Evolutionary conservation across 805 yeast species (phyloP), one percentile per base, ranked within the genome.

Genomic region (Wickerhamomyces bisporus): DNA sequence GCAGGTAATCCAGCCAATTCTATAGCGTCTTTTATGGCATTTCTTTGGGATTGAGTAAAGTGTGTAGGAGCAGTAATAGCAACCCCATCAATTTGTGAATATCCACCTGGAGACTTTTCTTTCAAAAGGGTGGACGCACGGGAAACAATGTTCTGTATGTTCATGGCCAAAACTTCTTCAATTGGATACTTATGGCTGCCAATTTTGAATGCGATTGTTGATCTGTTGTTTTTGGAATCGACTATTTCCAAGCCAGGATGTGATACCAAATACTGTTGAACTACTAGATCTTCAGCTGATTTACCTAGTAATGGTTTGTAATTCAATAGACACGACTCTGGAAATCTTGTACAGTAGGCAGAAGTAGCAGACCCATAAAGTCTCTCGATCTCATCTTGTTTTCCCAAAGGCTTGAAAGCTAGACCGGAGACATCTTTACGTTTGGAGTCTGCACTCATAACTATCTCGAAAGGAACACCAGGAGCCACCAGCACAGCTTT

Each of bases 401-500:
- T 49, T 47, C 63, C 38, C 23, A 64, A 50, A 1, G 65, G 58
- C 36, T 79, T 73, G 43, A 89, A 68, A 1, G 85, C 80, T 11
- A 93, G 50, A 1, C 94, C 96, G 4, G 89, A 73, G 5, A 80
- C 67, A 52, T 91, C 98, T 58, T 93, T 93, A 41, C 98, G 72
- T 61, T 88, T 86, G 3, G 96, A 82, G 52, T 93, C 98, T 19
- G 86, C 81, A 4, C 97, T 86, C 44, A 93, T 66, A 12, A 93
- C 81, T 29, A 93, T 73, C 53, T 93, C 98, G 55, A 89, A 80
- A 13, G 88, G 83, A 16, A 87, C 79, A 11, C 88, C 86, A 0
- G 97, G 97, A 0, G 96, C 96, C 29, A 93, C 84, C 32, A 93
- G 67, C 35, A 81, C 86, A 2, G 95, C 87, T 58, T 93, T 93